Evolutionary conservation across 768 basidiomycete genomes (phyloP), one percentile per base, ranked within the genome.

Genomic region (Tubosaeta sp.): DNA sequence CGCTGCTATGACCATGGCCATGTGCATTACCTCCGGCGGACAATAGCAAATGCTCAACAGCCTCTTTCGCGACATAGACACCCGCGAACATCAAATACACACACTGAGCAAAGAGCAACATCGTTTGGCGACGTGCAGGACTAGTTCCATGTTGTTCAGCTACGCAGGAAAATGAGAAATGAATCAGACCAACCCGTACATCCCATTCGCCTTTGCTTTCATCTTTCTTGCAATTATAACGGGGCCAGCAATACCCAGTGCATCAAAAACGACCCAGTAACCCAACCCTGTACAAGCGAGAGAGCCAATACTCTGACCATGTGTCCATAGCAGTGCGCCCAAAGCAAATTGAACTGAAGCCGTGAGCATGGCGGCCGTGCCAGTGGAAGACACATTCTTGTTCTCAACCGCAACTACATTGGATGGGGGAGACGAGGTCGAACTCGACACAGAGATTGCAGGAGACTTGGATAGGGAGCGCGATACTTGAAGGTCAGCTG

Each of bases 51-150:
- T 95, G 94, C 69, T 99, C 95, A 4, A 98, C 76, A 1, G 94
- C 89, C 76, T 99, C 96, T 64, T 99, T 98, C 61, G 92, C 94
- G 16, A 98, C 87, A 71, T 98, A 99, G 3, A 97, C 87, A 0
- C 91, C 84, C 0, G 93, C 83, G 65, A 98, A 99, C 74, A 95
- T 83, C 49, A 99, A 75, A 69, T 96, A 98, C 12, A 99, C 89
- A 10, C 84, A 82, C 61, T 97, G 95, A 1, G 91, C 83, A 60
- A 98, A 99, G 66, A 90, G 73, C 48, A 84, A 64, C 4, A 88
- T 79, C 1, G 86, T 87, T 59, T 82, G 82, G 34, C 85, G 60
- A 1, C 90, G 83, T 4, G 80, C 79, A 52, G 80, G 81, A 49
- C 87, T 89, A 51, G 19, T 38, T 8, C 16, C 34, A 5, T 36